Percentiles rank a stretch among this genome's conserved stretches.
These are phyloP conservation scores for Mentha longifolia DNA, from an alignment of 257 asterid genomes.

Conservation along the genomic window DNA sequence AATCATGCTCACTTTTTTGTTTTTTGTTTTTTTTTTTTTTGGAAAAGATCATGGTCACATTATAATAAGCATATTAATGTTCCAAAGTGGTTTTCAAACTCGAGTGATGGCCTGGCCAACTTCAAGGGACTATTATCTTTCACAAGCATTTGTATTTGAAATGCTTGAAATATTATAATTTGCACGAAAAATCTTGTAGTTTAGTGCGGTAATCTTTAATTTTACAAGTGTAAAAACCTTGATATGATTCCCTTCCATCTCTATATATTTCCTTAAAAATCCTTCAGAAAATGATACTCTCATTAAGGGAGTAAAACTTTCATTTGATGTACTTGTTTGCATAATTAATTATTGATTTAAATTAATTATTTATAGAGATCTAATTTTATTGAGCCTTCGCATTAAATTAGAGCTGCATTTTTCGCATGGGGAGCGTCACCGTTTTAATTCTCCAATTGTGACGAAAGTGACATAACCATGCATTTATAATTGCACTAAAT, in stretches of 20 bases:
- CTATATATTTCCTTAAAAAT: background rate
- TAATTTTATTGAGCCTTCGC: background rate
- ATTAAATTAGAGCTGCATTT: conserved; percentile 31
- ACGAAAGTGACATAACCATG: conserved; percentile 20
- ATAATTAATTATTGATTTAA: background rate
- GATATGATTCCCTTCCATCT: too few relatives aligned
- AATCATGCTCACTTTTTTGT: background rate
- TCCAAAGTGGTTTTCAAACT: background rate
- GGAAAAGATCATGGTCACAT: too few relatives aligned
- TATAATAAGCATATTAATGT: background rate
- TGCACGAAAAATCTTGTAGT: too few relatives aligned
- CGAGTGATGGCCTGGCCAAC: too few relatives aligned
- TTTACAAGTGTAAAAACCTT: too few relatives aligned
- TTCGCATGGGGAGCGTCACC: conserved; percentile 40
- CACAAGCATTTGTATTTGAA: too few relatives aligned
- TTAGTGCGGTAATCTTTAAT: too few relatives aligned
- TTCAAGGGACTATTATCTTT: too few relatives aligned
- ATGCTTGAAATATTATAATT: too few relatives aligned
- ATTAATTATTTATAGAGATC: background rate
- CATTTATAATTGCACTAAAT: conserved; percentile 17
- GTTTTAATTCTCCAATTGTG: conserved; percentile 1
- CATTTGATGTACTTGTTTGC: background rate
- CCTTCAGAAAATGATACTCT: background rate
- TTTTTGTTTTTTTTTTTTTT: too few relatives aligned
- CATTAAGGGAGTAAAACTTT: background rate